Evolutionary conservation across 2,329 filamentous ascomycete species (phyloP), one percentile per base, ranked within the genome.

Genomic region (Pestalotiopsis sp.): DNA sequence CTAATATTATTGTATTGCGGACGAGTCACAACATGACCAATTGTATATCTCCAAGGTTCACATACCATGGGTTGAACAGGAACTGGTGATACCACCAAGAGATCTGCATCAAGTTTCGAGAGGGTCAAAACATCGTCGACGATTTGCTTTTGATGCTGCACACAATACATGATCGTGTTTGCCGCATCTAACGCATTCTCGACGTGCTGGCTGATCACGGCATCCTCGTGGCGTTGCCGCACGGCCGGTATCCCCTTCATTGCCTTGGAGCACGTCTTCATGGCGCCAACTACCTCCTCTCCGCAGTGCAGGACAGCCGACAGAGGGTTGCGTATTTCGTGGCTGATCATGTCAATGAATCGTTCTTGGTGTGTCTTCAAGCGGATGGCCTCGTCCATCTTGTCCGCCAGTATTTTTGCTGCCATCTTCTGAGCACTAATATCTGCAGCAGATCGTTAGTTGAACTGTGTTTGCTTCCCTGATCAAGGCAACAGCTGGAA

Each of bases 111-210:
- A 38, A 95, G 85, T 76, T 95, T 93, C 3, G 90, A 92, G 73
- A 93, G 85, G 11, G 90, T 93, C 52, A 93, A 80, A 31, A 93
- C 90, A 75, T 93, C 91, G 74, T 93, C 91, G n/a, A 93, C 90
- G 59, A 93, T 93, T 9, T 90, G 83, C 79, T 94, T 94, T 76
- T 95, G 93, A 78, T 95, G 92, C 73, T 93, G 90, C 1, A 92
- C 91, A 73, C 93, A 95, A 11, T 92, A 86, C 31, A 90, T 87
- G 70, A 96, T 95, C 0, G 91, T 95, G 75, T 94, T 90, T 2
- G 92, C 91, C 17, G 91, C 91, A 72, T 94, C 92, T 61, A 93
- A 87, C 69, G 90, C 90, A 73, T 86, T 88, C 7, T 83, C 81
- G 3, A 93, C 76, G 17, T 67, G 66, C 40, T 63, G 58, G 17